Base-by-base conservation (phyloP, 1,139 yeast species). In the Yamadazyma conglobata region DNA sequence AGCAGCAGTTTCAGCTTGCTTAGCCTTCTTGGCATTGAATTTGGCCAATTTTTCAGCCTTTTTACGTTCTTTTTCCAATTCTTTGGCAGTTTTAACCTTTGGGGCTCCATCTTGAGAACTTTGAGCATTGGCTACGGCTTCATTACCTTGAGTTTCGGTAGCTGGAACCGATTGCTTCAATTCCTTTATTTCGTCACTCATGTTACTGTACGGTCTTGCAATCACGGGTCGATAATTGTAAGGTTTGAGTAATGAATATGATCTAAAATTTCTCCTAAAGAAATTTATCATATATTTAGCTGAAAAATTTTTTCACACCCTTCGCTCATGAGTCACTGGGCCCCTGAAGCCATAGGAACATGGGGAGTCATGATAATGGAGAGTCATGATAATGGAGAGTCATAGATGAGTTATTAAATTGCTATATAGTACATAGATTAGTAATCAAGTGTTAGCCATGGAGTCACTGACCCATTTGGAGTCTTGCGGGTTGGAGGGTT, bases 1-100 rank as follows among this genome's bases (percentile, higher is more conserved):
- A 32, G 61, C 54, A 22, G 46, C 62, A 25, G 57, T 56, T 32
- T 58, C 69, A 27, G 76, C 79, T 60, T 81, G 79, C 50, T 86
- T 86, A 39, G 89, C 88, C 64, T 89, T 83, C 62, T 91, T 91
- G 33, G 97, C 97, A 48, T 81, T 75, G 60, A 89, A 89, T 58
- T 89, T 91, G 53, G 96, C 95, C 53, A 88, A 66, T 59, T 91
- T 91, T 66, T 91, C 98, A 32, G 96, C 96, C 74, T 89, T 89
- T 70, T 89, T 89, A 53, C 82, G 79, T 64, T 91, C 98, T 56
- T 88, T 89, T 59, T 89, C 96, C 35, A 89, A 62, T 57, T 82
- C 86, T 55, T 82, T 84, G 37, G 82, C 79, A 21, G 86, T 74
- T 60, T 81, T 82, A 29, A 46, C 63, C 40, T 53, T 60, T 34